Percentiles rank a stretch among this genome's conserved stretches.
Evolutionary conservation across 2,329 filamentous ascomycete genomes (phyloP).

Genomic region (Aspergillus sp.): DNA sequence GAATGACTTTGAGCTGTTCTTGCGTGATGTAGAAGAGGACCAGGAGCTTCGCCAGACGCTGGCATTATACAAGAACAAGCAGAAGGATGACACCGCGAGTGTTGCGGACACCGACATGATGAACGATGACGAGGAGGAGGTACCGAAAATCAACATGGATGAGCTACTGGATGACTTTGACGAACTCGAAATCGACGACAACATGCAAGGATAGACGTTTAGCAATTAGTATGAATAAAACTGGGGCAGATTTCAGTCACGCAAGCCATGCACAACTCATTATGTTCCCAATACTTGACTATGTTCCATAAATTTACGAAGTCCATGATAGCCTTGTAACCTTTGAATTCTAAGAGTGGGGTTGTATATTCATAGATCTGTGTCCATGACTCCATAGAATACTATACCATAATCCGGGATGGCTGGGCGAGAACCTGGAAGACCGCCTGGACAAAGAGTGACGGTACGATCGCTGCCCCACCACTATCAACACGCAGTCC

Average conservation of each 20-base stretch:
- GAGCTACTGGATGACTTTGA: constrained; percentile 91
- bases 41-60: constrained; percentile 80
- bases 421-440: too few relatives aligned
- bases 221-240: background rate
- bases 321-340: too few relatives aligned
- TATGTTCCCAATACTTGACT: background rate
- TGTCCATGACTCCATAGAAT: too few relatives aligned
- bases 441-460: too few relatives aligned
- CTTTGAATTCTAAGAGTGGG: too few relatives aligned
- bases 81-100: constrained; percentile 42
- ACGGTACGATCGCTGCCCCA: too few relatives aligned
- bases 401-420: too few relatives aligned
- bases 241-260: background rate
- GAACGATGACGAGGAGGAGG: constrained; percentile 63
- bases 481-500: background rate
- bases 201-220: constrained; percentile 11
- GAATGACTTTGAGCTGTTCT: constrained; percentile 93
- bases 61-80: constrained; percentile 75
- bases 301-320: background rate
- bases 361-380: too few relatives aligned
- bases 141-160: constrained; percentile 72
- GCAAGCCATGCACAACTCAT: background rate
- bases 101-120: constrained; percentile 52
- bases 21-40: constrained; percentile 95
- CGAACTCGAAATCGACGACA: constrained; percentile 70